These are phyloP conservation scores for Papilionanthe hybrid DNA, from an alignment of 116 monocot species.

Conservation along the genomic window DNA sequence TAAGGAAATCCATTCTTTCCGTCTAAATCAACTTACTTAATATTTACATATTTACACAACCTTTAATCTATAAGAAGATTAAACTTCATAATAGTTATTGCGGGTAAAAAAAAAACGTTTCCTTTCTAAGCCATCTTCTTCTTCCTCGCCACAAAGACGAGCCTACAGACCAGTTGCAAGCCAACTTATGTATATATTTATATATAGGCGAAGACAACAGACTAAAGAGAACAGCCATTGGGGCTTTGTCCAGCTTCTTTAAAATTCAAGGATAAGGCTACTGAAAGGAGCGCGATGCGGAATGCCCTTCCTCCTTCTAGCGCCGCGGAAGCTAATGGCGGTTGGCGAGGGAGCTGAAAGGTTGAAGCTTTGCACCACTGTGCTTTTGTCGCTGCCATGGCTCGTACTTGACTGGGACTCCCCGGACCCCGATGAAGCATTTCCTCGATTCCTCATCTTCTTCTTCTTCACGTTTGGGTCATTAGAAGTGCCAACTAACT, in stretches of 20 bases:
- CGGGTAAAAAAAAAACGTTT: not conserved
- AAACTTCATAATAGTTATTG: not conserved
- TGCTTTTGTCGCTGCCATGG: constrained; percentile 47
- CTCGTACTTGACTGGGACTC: constrained; percentile 37
- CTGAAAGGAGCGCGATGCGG: constrained; percentile 41
- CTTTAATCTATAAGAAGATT: not conserved
- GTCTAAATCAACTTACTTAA: not conserved
- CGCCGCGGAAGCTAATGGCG: constrained; percentile 17
- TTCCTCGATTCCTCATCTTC: constrained; percentile 9
- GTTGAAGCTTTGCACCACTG: constrained; percentile 38
- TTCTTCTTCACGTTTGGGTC: constrained; percentile 11
- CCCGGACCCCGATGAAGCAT: constrained; percentile 23
- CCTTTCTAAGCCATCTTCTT: not conserved
- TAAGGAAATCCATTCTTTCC: not conserved
- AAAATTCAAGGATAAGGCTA: constrained; percentile 33
- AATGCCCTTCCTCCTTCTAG: constrained; percentile 48
- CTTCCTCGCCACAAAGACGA: not conserved
- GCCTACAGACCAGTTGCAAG: not conserved
- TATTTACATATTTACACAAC: constrained; percentile 14
- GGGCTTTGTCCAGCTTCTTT: not conserved
- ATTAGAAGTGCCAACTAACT: constrained; percentile 25
- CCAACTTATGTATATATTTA: not conserved
- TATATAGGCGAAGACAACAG: not conserved
- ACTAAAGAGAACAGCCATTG: not conserved
- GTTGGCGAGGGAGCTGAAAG: constrained; percentile 34